Percentiles rank a stretch among this genome's conserved stretches.
Conservation (phyloP, 768 basidiomycete species). For the Lyophyllum atratum region DNA sequence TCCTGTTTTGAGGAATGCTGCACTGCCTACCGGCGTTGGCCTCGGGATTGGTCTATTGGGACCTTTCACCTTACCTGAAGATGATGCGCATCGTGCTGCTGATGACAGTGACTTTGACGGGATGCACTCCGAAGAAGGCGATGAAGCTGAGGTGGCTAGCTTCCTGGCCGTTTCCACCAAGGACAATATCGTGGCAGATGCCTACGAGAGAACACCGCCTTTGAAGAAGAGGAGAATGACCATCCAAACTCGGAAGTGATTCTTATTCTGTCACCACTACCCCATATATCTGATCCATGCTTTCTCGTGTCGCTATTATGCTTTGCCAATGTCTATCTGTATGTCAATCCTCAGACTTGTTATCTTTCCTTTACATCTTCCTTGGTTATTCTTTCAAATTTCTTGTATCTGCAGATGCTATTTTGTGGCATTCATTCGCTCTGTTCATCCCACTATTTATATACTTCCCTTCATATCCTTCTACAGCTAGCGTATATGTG, state of each 20-base stretch:
- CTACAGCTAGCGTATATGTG: slow-evolving; percentile 11
- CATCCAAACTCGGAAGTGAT: slow-evolving; percentile 25
- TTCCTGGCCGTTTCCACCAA: slow-evolving; percentile 4
- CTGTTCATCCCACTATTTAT: slow-evolving; percentile 11
- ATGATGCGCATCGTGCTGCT: slow-evolving; percentile 21
- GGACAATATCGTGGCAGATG: slow-evolving; percentile 3
- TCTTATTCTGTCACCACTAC: neutral
- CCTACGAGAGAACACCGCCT: slow-evolving; percentile 38
- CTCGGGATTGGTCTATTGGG: slow-evolving; percentile 57
- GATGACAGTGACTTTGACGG: slow-evolving; percentile 35
- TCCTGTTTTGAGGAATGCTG: slow-evolving; percentile 50
- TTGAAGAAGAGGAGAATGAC: slow-evolving; percentile 53
- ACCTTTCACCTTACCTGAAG: slow-evolving; percentile 51
- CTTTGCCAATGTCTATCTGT: slow-evolving; percentile 13
- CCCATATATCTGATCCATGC: slow-evolving; percentile 19
- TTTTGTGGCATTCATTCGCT: slow-evolving; percentile 5
- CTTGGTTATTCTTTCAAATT: slow-evolving; percentile 28
- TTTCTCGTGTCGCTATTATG: slow-evolving; percentile 20
- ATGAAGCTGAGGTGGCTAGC: slow-evolving; percentile 23
- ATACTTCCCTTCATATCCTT: slow-evolving; percentile 10
- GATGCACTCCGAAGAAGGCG: slow-evolving; percentile 29
- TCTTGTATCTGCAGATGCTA: slow-evolving; percentile 20
- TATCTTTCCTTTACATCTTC: slow-evolving; percentile 23
- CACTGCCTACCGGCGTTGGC: slow-evolving; percentile 37
- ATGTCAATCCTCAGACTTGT: slow-evolving; percentile 7